These are phyloP conservation scores for Lycium ferocissimum DNA, from an alignment of 257 asterid genomes.

Conservation along the genomic window DNA sequence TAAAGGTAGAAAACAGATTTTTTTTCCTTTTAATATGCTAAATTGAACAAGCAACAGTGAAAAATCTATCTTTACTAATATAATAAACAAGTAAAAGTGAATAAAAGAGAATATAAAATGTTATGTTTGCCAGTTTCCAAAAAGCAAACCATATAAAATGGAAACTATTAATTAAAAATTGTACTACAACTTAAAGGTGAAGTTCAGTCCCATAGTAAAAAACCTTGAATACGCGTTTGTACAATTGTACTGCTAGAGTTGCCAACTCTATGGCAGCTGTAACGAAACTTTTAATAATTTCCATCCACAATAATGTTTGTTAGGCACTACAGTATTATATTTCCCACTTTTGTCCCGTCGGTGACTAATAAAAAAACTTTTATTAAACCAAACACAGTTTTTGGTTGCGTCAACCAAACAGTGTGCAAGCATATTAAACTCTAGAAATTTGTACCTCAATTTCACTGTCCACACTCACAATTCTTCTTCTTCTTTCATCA, in stretches of 20 bases:
- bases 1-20: too few species aligned
- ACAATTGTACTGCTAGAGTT: not conserved
- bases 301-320: not conserved
- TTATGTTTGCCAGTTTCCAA: too few species aligned
- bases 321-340: not conserved
- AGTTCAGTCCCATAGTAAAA: not conserved
- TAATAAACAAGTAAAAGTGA: too few species aligned
- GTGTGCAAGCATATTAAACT: not conserved
- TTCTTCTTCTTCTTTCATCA: not conserved
- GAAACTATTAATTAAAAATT: too few species aligned
- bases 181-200: not conserved
- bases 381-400: not conserved
- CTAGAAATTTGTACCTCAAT: too few species aligned
- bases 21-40: too few species aligned
- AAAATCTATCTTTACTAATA: too few species aligned
- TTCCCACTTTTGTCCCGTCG: conserved; percentile 7
- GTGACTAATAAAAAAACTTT: not conserved
- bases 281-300: not conserved
- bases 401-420: conserved; percentile 23
- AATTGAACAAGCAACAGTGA: too few species aligned
- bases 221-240: not conserved
- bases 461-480: not conserved
- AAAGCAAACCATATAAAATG: too few species aligned
- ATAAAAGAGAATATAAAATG: too few species aligned
- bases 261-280: conserved; percentile 43